Evolutionary conservation across 768 basidiomycete species (phyloP).

Genomic region (Cystofilobasidium bisporidii): DNA sequence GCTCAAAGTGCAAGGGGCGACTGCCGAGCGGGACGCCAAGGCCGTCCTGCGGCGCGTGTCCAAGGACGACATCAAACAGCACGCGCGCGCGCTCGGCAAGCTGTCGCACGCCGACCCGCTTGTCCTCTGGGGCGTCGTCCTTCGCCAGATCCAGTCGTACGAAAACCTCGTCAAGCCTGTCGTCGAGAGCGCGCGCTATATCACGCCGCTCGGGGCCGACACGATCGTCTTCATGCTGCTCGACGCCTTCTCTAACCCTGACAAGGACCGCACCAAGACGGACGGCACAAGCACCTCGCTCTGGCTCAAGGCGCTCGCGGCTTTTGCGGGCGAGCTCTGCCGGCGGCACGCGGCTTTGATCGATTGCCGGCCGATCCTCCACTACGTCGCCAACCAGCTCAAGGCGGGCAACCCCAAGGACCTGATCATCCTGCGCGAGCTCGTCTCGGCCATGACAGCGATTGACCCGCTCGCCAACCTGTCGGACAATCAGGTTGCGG

Average conservation of each 20-base stretch:
- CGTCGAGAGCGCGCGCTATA: conserved; percentile 76
- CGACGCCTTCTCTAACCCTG: conserved; percentile 73
- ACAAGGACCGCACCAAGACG: conserved; percentile 72
- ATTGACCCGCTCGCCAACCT: conserved; percentile 82
- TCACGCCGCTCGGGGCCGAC: conserved; percentile 89
- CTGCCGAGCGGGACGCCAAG: conserved; percentile 80
- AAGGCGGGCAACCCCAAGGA: conserved; percentile 73
- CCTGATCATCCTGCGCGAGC: conserved; percentile 78
- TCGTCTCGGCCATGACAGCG: conserved; percentile 92
- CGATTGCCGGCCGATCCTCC: conserved; percentile 70
- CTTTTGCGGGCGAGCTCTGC: conserved; percentile 87
- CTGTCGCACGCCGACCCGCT: conserved; percentile 88
- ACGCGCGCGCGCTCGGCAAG: conserved; percentile 83
- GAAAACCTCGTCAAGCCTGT: conserved; percentile 85
- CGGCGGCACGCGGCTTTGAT: conserved; percentile 59
- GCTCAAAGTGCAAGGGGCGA: conserved; percentile 55
- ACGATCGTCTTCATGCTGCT: conserved; percentile 79
- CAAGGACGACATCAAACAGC: conserved; percentile 57
- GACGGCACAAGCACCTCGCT: conserved; percentile 84
- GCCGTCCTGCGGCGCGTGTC: conserved; percentile 75
- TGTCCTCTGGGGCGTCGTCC: conserved; percentile 76
- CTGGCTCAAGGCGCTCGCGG: conserved; percentile 87
- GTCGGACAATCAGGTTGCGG: conserved; percentile 74
- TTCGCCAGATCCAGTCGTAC: conserved; percentile 92
- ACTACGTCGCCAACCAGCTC: conserved; percentile 84